Evolutionary conservation across 2,329 filamentous ascomycete species (phyloP), one percentile per base, ranked within the genome.

Genomic region (Fusarium longipes): DNA sequence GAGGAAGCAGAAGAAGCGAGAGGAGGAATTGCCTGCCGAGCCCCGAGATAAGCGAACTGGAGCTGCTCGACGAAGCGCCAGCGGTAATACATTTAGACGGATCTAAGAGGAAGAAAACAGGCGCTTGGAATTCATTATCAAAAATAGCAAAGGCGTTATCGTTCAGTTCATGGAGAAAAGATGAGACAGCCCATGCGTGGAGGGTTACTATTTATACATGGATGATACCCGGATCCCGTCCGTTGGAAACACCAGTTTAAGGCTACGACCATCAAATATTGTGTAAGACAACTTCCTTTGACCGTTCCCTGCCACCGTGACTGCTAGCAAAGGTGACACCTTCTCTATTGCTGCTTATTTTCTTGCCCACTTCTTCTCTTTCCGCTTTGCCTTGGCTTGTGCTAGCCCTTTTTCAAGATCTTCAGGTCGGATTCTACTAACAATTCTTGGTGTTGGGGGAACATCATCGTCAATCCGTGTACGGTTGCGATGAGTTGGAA

Each of bases 51-150:
- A 77, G 68, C 76, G 75, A 29, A 59, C 53, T 43, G 80, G 81
- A 55, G 75, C 76, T 55, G 75, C 76, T 56, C 86, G 91, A 72
- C 82, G 91, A 72, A 93, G 90, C 77, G 92, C 92, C 49, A 93
- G 91, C 78, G 86, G 85, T 51, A 94, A 95, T 78, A 89, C 89
- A 38, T 92, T 93, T 77, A 86, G 90, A 76, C 85, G 83, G 74
- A 84, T 92, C 82, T 90, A 80, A 77, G 35, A 80, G 77, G 25
- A 25, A 53, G 22, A 47, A 69, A 64, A 51, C 32, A 64, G 67
- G 65, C 63, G 71, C 63, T 72, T 67, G 61, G 63, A 63, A 57
- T 67, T 67, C 50, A 66, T 74, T 67, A 68, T 66, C 47, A 53
- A 54, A 57, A 61, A 58, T 58, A 68, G 52, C 62, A 71, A 63